Conservation (phyloP, 192 early-diverging fungal genomes). For the Gorgonomyces haynaldii region DNA sequence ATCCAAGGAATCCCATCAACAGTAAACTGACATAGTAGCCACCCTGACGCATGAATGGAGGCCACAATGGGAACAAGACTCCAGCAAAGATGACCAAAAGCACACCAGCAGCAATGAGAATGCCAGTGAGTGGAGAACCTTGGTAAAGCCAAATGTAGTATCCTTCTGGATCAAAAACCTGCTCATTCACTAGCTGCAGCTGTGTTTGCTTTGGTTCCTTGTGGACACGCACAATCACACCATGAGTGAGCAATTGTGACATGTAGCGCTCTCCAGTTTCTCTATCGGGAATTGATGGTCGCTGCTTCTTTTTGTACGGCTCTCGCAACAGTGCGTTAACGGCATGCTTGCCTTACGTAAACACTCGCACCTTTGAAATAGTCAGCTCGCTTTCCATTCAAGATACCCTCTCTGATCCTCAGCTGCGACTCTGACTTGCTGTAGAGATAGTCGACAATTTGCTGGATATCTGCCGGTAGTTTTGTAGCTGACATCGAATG, state of each 20-base stretch:
- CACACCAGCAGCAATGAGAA: conserved; percentile 68
- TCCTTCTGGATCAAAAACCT: conserved; percentile 63
- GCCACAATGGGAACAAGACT: conserved; percentile 98
- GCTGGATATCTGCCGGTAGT: conserved; percentile 45
- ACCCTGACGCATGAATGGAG: conserved; percentile 60
- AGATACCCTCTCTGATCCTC: conserved; percentile 70
- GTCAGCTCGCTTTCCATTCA: conserved; percentile 82
- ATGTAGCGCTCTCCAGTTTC: conserved; percentile 54
- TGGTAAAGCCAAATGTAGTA: conserved; percentile 94
- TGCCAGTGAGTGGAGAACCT: conserved; percentile 66
- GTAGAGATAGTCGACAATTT: conserved; percentile 72
- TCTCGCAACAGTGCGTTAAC: conserved; percentile 52
- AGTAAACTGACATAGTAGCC: conserved; percentile 85
- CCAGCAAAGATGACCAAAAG: conserved; percentile 73
- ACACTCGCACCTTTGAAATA: conserved; percentile 78
- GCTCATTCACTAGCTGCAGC: conserved; percentile 36
- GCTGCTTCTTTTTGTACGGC: conserved; percentile 29
- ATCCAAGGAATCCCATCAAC: conserved; percentile 69
- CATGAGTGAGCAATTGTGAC: conserved; percentile 50
- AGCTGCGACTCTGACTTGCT: conserved; percentile 59
- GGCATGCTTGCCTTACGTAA: conserved; percentile 61
- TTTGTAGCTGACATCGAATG: not conserved
- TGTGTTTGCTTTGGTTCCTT: conserved; percentile 24
- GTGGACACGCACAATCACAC: conserved; percentile 71
- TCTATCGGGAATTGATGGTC: conserved; percentile 42